phyloP scores from a whole-genome alignment of 2,329 filamentous ascomycete species.

The Parasarocladium wereldwijsianum region DNA sequence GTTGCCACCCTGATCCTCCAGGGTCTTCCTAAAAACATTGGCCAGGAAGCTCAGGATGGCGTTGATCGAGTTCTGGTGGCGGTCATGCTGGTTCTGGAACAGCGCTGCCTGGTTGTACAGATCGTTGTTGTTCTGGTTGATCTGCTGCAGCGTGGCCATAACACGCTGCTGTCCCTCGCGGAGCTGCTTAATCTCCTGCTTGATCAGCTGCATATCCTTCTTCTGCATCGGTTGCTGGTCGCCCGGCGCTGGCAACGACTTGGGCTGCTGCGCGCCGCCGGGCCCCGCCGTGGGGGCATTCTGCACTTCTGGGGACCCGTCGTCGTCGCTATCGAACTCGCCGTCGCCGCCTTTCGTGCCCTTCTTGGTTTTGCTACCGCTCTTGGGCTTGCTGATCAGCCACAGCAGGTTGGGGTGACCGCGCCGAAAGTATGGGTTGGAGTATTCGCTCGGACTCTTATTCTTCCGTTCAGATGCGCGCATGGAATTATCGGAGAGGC shows the following conservation, averaged over 20 bases:
- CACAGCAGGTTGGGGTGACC: slow-evolving; percentile 85
- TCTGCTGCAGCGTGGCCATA: slow-evolving; percentile 61
- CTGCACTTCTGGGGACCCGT: slow-evolving; percentile 14
- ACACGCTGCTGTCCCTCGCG: slow-evolving; percentile 81
- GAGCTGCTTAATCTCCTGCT: slow-evolving; percentile 67
- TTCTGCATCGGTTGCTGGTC: slow-evolving; percentile 38
- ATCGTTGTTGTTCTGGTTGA: slow-evolving; percentile 76
- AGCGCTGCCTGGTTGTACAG: slow-evolving; percentile 76
- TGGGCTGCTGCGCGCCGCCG: not conserved
- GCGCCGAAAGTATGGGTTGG: slow-evolving; percentile 89
- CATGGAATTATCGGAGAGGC: slow-evolving; percentile 93
- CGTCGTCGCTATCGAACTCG: slow-evolving; percentile 56
- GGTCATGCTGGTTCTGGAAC: slow-evolving; percentile 82
- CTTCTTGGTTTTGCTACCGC: slow-evolving; percentile 47
- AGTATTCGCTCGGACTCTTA: slow-evolving; percentile 97
- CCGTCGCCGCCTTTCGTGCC: slow-evolving; percentile 32
- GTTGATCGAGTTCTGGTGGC: slow-evolving; percentile 98
- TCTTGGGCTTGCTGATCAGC: slow-evolving; percentile 93
- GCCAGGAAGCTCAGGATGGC: slow-evolving; percentile 96
- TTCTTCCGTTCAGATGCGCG: slow-evolving; percentile 92
- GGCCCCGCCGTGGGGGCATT: not conserved
- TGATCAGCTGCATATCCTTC: slow-evolving; percentile 64
- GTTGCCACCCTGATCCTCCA: slow-evolving; percentile 62
- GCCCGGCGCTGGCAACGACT: slow-evolving; percentile 22
- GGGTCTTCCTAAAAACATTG: slow-evolving; percentile 86